Evolutionary conservation across 306 rosid species (phyloP).

Genomic region (Psophocarpus tetragonolobus): DNA sequence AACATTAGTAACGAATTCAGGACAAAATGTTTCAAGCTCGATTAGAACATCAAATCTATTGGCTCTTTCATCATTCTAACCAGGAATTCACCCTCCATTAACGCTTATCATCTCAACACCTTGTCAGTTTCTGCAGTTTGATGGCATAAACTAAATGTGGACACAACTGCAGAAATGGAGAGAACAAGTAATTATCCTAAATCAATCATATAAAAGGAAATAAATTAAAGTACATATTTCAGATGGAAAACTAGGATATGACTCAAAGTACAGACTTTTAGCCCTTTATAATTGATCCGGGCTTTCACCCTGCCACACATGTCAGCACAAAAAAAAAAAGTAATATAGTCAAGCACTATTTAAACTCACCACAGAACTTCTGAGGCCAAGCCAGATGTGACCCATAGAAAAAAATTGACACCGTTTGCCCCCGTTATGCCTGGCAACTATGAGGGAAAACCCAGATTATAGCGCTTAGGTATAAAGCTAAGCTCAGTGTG

Average conservation of each 20-base stretch:
- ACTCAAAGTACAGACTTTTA: background rate
- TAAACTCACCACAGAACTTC: slow-evolving; percentile 30
- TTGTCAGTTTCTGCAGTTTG: slow-evolving; percentile 22
- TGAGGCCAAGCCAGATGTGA: slow-evolving; percentile 15
- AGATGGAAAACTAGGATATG: background rate
- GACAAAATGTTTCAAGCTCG: slow-evolving; percentile 12
- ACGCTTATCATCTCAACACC: slow-evolving; percentile 14
- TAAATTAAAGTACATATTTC: background rate
- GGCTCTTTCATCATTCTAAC: no score
- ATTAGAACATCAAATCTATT: slow-evolving; percentile 22
- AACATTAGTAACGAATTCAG: background rate
- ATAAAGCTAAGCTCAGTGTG: slow-evolving; percentile 22
- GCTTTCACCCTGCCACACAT: background rate
- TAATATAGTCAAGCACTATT: slow-evolving; percentile 14
- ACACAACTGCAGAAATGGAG: slow-evolving; percentile 23
- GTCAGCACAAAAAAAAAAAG: background rate
- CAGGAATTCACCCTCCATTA: slow-evolving; percentile 6
- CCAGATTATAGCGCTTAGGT: slow-evolving; percentile 18
- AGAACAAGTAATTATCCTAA: slow-evolving; percentile 10
- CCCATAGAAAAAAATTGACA: background rate
- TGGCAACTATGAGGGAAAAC: slow-evolving; percentile 8
- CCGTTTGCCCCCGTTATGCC: slow-evolving; percentile 12
- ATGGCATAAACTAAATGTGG: slow-evolving; percentile 18
- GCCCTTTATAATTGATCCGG: background rate
- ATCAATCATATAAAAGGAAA: slow-evolving; percentile 10